Percentiles rank a stretch among this genome's conserved stretches.
phyloP scores from a whole-genome alignment of 2,329 filamentous ascomycete genomes.

The Phoma sp. region DNA sequence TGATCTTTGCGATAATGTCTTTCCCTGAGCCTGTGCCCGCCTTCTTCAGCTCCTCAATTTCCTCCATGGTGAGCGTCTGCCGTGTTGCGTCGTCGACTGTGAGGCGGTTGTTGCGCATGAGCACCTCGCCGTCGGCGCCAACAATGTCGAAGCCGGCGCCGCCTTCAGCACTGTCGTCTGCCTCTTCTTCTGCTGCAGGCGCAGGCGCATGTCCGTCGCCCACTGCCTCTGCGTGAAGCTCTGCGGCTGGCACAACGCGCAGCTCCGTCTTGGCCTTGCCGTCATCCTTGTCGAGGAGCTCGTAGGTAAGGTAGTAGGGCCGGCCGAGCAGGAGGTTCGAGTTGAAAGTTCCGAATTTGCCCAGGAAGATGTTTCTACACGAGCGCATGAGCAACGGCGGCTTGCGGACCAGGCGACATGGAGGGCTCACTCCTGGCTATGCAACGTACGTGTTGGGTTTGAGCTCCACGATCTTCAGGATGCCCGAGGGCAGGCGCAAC shows the following conservation, averaged over 20 bases:
- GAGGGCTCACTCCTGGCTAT: slow-evolving; percentile 44
- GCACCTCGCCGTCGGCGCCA: slow-evolving; percentile 55
- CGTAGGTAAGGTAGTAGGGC: slow-evolving; percentile 90
- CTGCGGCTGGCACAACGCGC: slow-evolving; percentile 78
- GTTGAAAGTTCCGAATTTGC: slow-evolving; percentile 91
- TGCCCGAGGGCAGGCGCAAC: slow-evolving; percentile 64
- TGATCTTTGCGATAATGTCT: slow-evolving; percentile 90
- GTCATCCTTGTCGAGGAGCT: slow-evolving; percentile 74
- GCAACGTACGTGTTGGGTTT: slow-evolving; percentile 68
- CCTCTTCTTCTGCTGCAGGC: slow-evolving; percentile 46
- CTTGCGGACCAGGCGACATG: slow-evolving; percentile 1
- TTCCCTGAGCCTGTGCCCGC: slow-evolving; percentile 79
- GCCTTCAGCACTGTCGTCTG: slow-evolving; percentile 43
- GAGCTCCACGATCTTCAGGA: slow-evolving; percentile 64
- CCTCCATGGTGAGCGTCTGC: slow-evolving; percentile 76
- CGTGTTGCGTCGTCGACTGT: slow-evolving; percentile 68
- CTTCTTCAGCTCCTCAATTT: slow-evolving; percentile 75
- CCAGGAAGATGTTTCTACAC: slow-evolving; percentile 79
- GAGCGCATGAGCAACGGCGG: not conserved
- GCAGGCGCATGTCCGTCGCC: slow-evolving; percentile 58
- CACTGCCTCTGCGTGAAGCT: slow-evolving; percentile 80
- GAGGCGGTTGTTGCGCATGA: slow-evolving; percentile 68
- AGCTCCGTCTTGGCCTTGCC: slow-evolving; percentile 71
- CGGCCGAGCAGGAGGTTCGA: slow-evolving; percentile 89
- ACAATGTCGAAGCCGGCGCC: slow-evolving; percentile 54